phyloP scores from a whole-genome alignment of 345 rosid genomes.

The Arabidopsis arenosa region DNA sequence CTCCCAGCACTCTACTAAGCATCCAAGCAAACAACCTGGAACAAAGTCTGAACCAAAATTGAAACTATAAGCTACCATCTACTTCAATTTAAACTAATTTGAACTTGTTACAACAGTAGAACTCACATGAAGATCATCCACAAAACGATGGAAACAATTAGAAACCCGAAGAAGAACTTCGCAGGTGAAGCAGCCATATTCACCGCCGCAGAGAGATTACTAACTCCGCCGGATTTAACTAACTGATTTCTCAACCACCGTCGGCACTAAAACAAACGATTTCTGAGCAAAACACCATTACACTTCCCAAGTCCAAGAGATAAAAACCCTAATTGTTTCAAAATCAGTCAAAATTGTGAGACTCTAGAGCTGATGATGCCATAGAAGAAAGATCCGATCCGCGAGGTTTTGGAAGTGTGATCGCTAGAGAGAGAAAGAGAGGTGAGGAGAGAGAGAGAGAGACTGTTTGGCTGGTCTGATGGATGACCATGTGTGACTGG shows the following conservation, averaged over 20 bases:
- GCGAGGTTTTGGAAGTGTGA: constrained; percentile 53
- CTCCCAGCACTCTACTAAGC: constrained; percentile 78
- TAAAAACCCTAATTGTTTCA: constrained; percentile 40
- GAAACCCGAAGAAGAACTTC: constrained; percentile 85
- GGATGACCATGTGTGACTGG: constrained; percentile 47
- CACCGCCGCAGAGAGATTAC: constrained; percentile 23
- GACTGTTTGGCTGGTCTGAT: constrained; percentile 43
- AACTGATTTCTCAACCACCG: constrained; percentile 26
- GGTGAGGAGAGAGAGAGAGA: constrained; percentile 21
- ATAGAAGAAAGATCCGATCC: constrained; percentile 67
- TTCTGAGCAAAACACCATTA: constrained; percentile 48
- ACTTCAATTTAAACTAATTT: background rate
- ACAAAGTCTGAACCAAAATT: constrained; percentile 30
- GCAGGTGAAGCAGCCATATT: constrained; percentile 94
- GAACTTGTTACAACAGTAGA: background rate
- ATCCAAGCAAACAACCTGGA: constrained; percentile 81
- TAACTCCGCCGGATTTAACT: constrained; percentile 30
- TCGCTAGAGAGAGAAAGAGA: constrained; percentile 44
- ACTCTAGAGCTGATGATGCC: constrained; percentile 17
- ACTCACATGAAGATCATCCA: constrained; percentile 92
- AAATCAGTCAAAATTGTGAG: constrained; percentile 41
- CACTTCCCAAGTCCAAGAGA: constrained; percentile 15
- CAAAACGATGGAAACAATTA: constrained; percentile 69
- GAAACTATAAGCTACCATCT: constrained; percentile 3
- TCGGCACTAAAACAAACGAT: constrained; percentile 35